These are phyloP conservation scores for Ramularia collo-cygni DNA, from an alignment of 2,329 filamentous ascomycete genomes.

Conservation along the genomic window DNA sequence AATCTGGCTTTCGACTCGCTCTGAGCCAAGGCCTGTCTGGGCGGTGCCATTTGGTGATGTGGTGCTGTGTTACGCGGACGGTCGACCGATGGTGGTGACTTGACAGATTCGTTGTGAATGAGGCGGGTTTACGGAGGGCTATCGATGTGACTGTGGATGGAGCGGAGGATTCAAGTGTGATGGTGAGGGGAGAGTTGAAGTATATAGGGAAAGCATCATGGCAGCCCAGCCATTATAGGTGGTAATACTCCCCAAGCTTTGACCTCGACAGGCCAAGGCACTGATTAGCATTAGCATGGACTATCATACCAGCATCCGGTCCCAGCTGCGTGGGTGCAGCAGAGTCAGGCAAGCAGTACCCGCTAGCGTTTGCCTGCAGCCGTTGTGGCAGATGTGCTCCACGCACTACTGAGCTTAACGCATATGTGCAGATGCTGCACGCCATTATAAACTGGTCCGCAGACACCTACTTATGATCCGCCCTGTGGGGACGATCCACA, in stretches of 20 bases:
- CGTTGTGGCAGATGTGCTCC: constrained; percentile 14
- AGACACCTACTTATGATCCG: constrained; percentile 4
- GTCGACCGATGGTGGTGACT: too few relatives aligned
- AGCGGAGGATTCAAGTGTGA: too few relatives aligned
- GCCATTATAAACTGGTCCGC: constrained; percentile 11
- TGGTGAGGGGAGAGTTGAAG: too few relatives aligned
- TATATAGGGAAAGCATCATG: too few relatives aligned
- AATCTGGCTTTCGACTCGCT: constrained; percentile 41
- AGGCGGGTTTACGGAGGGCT: too few relatives aligned
- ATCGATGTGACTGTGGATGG: too few relatives aligned
- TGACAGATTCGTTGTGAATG: too few relatives aligned
- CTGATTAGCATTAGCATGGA: constrained; percentile 17
- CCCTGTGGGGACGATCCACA: constrained; percentile 9
- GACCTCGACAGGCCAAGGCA: constrained; percentile 4
- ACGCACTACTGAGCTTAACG: constrained; percentile 14
- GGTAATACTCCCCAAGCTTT: constrained; percentile 16
- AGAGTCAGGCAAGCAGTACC: constrained; percentile 17
- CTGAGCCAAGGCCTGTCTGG: constrained; percentile 31
- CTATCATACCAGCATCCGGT: constrained; percentile 15
- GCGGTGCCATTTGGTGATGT: constrained; percentile 23
- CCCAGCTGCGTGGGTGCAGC: constrained; percentile 14
- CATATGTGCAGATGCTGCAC: constrained; percentile 13
- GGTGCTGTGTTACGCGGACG: background rate
- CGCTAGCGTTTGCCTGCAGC: constrained; percentile 17
- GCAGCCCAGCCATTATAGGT: constrained; percentile 10